Evolutionary conservation across 306 rosid species (phyloP).

Genomic region (Cicer arietinum): DNA sequence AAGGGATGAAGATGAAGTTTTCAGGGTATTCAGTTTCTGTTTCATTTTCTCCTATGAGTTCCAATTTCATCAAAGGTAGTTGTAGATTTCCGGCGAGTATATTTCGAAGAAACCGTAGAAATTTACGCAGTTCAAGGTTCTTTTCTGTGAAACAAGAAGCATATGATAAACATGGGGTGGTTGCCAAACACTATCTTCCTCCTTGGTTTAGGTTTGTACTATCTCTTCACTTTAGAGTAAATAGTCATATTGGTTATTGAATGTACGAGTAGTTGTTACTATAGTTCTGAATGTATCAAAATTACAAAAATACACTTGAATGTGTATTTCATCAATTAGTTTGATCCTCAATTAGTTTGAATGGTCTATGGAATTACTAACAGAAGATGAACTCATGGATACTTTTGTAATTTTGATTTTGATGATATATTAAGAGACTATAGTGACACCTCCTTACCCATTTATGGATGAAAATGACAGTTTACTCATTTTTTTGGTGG

Average conservation of each 20-base stretch:
- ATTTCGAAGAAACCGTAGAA: conserved; percentile 44
- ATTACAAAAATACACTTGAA: too few species aligned
- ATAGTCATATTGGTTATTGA: not conserved
- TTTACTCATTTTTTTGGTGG: not conserved
- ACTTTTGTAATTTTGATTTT: not conserved
- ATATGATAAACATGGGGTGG: conserved; percentile 50
- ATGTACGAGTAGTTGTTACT: not conserved
- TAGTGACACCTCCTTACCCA: not conserved
- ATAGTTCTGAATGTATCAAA: not conserved
- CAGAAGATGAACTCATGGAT: not conserved
- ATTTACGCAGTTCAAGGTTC: conserved; percentile 45
- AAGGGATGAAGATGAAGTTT: conserved; percentile 66
- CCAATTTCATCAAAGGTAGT: conserved; percentile 49
- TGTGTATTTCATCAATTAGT: too few species aligned
- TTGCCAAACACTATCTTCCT: conserved; percentile 68
- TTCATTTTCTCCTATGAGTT: conserved; percentile 58
- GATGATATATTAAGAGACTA: not conserved
- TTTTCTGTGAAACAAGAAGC: conserved; percentile 45
- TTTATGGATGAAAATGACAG: not conserved
- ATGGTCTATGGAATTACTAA: not conserved
- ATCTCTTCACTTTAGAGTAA: not conserved
- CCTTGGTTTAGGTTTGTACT: conserved; percentile 81
- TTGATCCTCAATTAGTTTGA: too few species aligned
- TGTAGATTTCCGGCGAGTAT: conserved; percentile 49
- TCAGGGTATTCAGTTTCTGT: conserved; percentile 61